Conservation (phyloP, 352 stramenopile genomes). For the Phytophthora hibernalis region DNA sequence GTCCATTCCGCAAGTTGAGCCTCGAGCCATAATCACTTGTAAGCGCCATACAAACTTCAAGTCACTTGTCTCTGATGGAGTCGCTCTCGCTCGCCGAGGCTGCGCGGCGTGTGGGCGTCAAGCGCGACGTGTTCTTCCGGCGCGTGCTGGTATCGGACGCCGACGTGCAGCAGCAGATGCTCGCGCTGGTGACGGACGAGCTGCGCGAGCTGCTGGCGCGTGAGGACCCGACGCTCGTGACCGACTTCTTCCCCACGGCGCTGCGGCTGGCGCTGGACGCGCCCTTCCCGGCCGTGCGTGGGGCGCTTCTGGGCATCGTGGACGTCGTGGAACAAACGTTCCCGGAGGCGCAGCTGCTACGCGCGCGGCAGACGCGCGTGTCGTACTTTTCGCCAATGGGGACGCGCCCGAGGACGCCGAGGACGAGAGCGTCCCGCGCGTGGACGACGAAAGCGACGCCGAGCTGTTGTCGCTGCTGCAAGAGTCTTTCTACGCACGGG, state of each 20-base stretch:
- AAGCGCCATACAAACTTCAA: conserved; percentile 41
- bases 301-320: conserved; percentile 54
- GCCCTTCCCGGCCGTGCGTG: conserved; percentile 72
- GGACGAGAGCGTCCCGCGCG: conserved; percentile 19
- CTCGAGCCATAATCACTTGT: conserved; percentile 6
- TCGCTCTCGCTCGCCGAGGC: conserved; percentile 51
- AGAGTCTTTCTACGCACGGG: conserved; percentile 64
- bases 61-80: conserved; percentile 23
- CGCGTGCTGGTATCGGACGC: conserved; percentile 73
- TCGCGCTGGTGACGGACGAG: conserved; percentile 57
- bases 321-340: conserved; percentile 51
- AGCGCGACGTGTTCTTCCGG: conserved; percentile 85
- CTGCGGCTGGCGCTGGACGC: conserved; percentile 69
- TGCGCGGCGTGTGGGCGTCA: conserved; percentile 62
- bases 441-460: conserved; percentile 51
- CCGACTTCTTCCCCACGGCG: conserved; percentile 77
- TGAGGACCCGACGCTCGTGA: conserved; percentile 49
- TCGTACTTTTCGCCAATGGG: conserved; percentile 76
- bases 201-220: conserved; percentile 61
- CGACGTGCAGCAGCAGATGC: conserved; percentile 68
- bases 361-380: conserved; percentile 40
- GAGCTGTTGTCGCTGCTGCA: conserved; percentile 63
- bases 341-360: conserved; percentile 43
- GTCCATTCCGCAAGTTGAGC: conserved; percentile 55
- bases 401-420: conserved; percentile 39